Base-by-base conservation (phyloP, 208 protist genomes). In the Acanthamoeba rhysodes region DNA sequence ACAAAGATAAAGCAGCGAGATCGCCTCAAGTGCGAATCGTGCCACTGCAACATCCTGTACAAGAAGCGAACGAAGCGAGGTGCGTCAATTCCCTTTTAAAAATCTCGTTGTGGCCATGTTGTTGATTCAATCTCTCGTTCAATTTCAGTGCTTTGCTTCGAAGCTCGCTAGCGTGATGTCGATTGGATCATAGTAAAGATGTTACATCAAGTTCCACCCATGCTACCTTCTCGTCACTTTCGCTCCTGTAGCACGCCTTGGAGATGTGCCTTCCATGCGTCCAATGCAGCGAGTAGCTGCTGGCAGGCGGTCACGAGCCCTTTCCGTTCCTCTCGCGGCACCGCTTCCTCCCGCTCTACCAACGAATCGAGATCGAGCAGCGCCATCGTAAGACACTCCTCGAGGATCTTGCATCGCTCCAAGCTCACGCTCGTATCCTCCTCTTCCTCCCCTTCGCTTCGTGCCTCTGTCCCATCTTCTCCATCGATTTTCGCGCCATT, bases 141-240 rank as follows among this genome's bases (percentile, higher is more conserved):
- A 72, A 72, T 34, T 72, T 72, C 70, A 78, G 70, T 78, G 32
- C 70, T 78, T 4, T 78, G 70, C 70, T 78, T 78, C 70, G 70
- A 78, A n/a, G 70, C 70, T 18, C 70, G 70, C 29, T 78, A 55
- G 50, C 50, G 50, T 4, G 8, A 55, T 16, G 50, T 12, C 50
- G 12, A 55, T 12, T n/a, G n/a, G n/a, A n/a, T n/a, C n/a, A n/a
- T n/a, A 55, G 50, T 55, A 55, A 55, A 55, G 50, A 55, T n/a
- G n/a, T n/a, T n/a, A n/a, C 50, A 55, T 12, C 4, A 12, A 4
- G 4, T 55, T 55, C 50, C 50, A 55, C 4, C 50, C 12, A 16
- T 55, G 8, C 4, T 55, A 16, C 12, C 50, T 55, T 55, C 50
- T 55, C 50, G 8, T 55, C 8, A 12, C 8, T 9, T 78, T 12